A percentile compares a stretch with the other conserved stretches of the same genome.
phyloP scores from a whole-genome alignment of 805 yeast genomes.

The Kodamaea neixiangensis region DNA sequence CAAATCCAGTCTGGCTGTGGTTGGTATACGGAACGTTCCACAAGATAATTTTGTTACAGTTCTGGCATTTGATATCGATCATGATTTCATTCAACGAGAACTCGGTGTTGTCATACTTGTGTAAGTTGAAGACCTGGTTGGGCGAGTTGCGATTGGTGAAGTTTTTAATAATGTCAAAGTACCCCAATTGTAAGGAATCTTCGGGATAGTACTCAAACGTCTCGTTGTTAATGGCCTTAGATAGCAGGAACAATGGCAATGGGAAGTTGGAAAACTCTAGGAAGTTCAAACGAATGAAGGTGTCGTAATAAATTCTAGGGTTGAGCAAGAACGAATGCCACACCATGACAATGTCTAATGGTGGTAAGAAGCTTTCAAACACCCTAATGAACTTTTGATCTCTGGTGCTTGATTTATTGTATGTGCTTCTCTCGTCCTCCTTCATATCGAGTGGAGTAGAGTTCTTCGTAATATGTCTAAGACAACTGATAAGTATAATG shows the following conservation, averaged over 20 bases:
- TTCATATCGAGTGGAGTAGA: background rate
- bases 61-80: conserved; percentile 17
- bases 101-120: conserved; percentile 4
- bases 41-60: conserved; percentile 14
- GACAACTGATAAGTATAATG: conserved; percentile 21
- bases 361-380: conserved; percentile 17
- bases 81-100: conserved; percentile 10
- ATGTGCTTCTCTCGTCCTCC: conserved; percentile 5
- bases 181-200: conserved; percentile 5
- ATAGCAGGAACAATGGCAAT: conserved; percentile 19
- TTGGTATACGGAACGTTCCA: conserved; percentile 14
- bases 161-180: conserved; percentile 9
- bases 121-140: conserved; percentile 6
- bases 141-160: conserved; percentile 4
- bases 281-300: conserved; percentile 16
- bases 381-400: background rate
- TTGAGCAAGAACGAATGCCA: conserved; percentile 27
- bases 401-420: background rate
- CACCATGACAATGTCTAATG: conserved; percentile 25
- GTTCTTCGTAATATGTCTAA: background rate
- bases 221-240: conserved; percentile 13
- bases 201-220: conserved; percentile 16
- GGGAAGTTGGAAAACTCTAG: conserved; percentile 17
- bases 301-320: conserved; percentile 19
- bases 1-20: conserved; percentile 15